Base-by-base conservation (phyloP, 441 rosid genomes). In the Omphalea diandra region DNA sequence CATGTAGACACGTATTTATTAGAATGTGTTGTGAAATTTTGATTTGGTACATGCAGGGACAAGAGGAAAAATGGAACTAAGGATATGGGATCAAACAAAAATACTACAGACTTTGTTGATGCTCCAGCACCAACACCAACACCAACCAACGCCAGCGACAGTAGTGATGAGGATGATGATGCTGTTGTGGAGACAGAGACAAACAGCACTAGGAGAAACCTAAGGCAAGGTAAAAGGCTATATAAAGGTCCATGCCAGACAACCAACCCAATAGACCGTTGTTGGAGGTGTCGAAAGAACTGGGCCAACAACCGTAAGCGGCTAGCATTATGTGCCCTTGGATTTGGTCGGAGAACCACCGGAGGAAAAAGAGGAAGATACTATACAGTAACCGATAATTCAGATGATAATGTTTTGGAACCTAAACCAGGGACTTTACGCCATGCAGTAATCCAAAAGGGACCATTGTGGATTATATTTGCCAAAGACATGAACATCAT, bases 391-490 rank as follows among this genome's bases (percentile, higher is more conserved):
- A 88, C 90, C 0, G 94, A 93, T 67, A 83, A 85, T 7, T 75
- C 92, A 0, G 98, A 93, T 56, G 75, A 85, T 18, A 83, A 93
- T 43, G 84, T 82, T 1, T 85, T 84, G 41, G 69, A 59, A 2
- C 98, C 98, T 2, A 84, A 43, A 63, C 90, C 91, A 31, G 98
- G 98, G 46, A 93, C 98, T 2, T 84, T 93, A n/a, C 79, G 98
- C 67, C 86, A 93, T 27, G 98, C 93, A 2, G 97, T 93, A 81
- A 90, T 90, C 66, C 97, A 90, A 77, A 59, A 67, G 26, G 83
- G 75, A 67, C 95, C 98, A 2, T 67, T 93, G 74, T 93, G 98
- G 98, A 93, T 93, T 72, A 88, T 85, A 70, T 93, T 93, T 68
- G 86, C 90, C 0, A 56, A 73, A 5, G 82, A 81, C 72, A 93